phyloP scores from a whole-genome alignment of 257 asterid genomes.

The Asclepias syriaca region DNA sequence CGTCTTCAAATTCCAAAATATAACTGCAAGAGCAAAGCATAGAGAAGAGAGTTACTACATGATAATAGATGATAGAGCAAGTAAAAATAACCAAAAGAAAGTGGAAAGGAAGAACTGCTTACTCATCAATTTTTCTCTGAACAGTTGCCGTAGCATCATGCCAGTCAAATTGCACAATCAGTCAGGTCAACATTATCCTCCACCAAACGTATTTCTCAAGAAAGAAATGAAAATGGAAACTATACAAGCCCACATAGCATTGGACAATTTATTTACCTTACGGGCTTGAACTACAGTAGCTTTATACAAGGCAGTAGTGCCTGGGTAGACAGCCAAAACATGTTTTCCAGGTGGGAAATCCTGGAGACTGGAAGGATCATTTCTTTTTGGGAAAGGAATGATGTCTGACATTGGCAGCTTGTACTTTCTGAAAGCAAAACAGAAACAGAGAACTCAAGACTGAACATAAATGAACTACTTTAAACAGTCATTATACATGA shows the following conservation, averaged over 20 bases:
- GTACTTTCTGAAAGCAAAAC: constrained; percentile 69
- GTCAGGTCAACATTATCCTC: constrained; percentile 27
- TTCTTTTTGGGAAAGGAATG: constrained; percentile 84
- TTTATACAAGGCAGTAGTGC: constrained; percentile 89
- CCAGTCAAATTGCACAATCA: constrained; percentile 21
- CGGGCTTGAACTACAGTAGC: constrained; percentile 90
- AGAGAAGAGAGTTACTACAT: not conserved
- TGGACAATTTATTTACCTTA: constrained; percentile 45
- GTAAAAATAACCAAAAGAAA: not conserved
- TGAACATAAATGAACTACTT: not conserved
- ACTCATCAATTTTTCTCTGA: constrained; percentile 91
- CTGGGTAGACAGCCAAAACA: constrained; percentile 95
- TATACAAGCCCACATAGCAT: not conserved
- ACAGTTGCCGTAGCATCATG: constrained; percentile 14
- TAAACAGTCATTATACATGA: not conserved
- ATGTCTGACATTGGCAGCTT: constrained; percentile 85
- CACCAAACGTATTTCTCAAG: not conserved
- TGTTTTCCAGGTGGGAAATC: constrained; percentile 85
- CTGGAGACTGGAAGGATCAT: constrained; percentile 56
- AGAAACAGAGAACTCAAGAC: not conserved
- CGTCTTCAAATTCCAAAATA: constrained; percentile 83
- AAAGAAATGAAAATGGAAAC: not conserved
- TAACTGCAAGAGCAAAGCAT: constrained; percentile 48
- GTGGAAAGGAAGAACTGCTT: constrained; percentile 30
- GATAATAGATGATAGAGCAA: not conserved